phyloP scores from a whole-genome alignment of 345 rosid genomes.

The Hibiscus mutabilis region DNA sequence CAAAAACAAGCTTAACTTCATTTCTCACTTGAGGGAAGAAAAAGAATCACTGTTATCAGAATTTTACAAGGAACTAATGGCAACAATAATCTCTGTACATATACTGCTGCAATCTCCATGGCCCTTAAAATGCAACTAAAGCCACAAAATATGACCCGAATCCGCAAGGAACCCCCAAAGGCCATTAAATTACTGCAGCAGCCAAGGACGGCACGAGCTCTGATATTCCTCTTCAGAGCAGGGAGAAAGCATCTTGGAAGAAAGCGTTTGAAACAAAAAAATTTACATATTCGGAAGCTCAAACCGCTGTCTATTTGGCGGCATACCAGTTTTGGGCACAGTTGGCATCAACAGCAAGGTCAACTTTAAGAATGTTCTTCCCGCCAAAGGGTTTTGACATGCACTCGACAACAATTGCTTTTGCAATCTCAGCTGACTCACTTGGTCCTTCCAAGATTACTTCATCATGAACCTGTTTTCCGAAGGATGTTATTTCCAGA shows the following conservation, averaged over 20 bases:
- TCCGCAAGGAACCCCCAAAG: not conserved
- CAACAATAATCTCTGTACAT: constrained; percentile 2
- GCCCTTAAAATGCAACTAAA: not conserved
- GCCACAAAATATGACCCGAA: not conserved
- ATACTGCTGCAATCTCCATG: not conserved
- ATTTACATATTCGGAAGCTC: not conserved
- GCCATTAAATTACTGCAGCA: not conserved
- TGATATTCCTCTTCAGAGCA: not conserved
- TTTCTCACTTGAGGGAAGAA: not conserved
- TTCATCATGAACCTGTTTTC: constrained; percentile 87
- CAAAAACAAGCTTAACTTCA: not conserved
- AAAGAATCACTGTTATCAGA: not conserved
- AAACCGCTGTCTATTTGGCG: constrained; percentile 45
- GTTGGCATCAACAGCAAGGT: constrained; percentile 79
- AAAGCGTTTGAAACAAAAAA: not conserved
- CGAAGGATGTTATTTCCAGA: constrained; percentile 12
- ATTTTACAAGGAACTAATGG: constrained; percentile 5
- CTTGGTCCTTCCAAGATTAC: constrained; percentile 95
- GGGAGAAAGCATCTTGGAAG: not conserved
- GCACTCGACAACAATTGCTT: constrained; percentile 75
- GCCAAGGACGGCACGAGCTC: not conserved
- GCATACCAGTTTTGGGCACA: constrained; percentile 91
- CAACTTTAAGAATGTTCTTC: constrained; percentile 68
- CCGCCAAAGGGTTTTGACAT: constrained; percentile 92
- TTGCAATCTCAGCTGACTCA: constrained; percentile 79